Percentiles rank a stretch among this genome's conserved stretches.
Conservation (phyloP, 2,329 filamentous ascomycete species). For the Zasmidium citrigriseum region DNA sequence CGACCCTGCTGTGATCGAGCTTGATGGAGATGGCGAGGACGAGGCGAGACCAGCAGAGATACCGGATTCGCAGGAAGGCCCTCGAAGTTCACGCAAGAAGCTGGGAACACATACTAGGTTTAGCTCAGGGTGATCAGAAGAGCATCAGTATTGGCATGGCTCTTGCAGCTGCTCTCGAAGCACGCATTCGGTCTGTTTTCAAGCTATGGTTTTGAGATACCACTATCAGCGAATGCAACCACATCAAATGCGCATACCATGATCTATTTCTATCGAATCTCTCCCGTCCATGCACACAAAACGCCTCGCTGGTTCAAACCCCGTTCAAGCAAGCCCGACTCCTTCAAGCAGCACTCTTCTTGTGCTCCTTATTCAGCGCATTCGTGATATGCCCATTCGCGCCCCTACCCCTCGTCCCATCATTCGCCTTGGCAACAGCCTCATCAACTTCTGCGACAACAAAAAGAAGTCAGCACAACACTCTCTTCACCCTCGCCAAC, state of each 20-base stretch:
- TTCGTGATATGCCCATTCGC: slow-evolving; percentile 43
- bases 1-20: neutral
- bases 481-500: neutral
- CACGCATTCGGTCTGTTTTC: neutral
- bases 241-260: neutral
- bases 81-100: no score
- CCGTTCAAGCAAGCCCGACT: slow-evolving; percentile 11
- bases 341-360: slow-evolving; percentile 36
- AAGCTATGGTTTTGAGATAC: neutral
- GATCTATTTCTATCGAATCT: neutral
- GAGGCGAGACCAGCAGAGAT: neutral
- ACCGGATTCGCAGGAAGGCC: neutral
- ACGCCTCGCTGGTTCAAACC: neutral
- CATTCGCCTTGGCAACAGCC: slow-evolving; percentile 38
- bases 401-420: slow-evolving; percentile 49
- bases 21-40: neutral
- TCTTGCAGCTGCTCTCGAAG: no score
- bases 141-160: no score
- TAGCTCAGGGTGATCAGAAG: no score
- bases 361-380: slow-evolving; percentile 35
- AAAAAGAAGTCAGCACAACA: slow-evolving; percentile 8
- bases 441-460: slow-evolving; percentile 46
- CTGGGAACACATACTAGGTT: no score
- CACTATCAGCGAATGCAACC: neutral
- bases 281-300: neutral